These are phyloP conservation scores for Takakia lepidozioides DNA, from an alignment of 225 moss, liverwort and hornwort genomes.

Conservation along the genomic window DNA sequence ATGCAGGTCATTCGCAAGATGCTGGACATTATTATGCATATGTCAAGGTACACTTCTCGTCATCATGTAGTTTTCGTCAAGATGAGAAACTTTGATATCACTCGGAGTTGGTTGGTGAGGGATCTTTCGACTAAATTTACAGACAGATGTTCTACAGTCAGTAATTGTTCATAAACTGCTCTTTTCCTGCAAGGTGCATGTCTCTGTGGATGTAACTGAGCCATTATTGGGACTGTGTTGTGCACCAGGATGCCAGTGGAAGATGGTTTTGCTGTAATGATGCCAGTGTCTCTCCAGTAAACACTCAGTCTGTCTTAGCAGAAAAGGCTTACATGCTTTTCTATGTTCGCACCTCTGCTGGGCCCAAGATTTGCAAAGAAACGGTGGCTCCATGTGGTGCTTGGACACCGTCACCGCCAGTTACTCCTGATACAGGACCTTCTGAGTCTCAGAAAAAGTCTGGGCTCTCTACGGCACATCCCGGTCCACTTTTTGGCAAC, in stretches of 20 bases:
- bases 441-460: too few species aligned
- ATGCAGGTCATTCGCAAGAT: slow-evolving; percentile 73
- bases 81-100: too few species aligned
- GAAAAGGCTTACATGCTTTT: slow-evolving; percentile 65
- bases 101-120: too few species aligned
- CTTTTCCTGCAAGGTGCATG: too few species aligned
- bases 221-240: too few species aligned
- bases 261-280: slow-evolving; percentile 84
- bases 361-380: slow-evolving; percentile 46
- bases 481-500: slow-evolving; percentile 36
- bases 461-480: slow-evolving; percentile 26
- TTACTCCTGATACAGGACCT: slow-evolving; percentile 44
- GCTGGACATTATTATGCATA: slow-evolving; percentile 82
- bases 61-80: too few species aligned
- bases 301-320: slow-evolving; percentile 40
- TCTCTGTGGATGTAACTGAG: too few species aligned
- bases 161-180: not conserved
- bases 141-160: not conserved
- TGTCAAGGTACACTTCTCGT: slow-evolving; percentile 75
- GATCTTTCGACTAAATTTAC: too few species aligned
- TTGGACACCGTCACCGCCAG: slow-evolving; percentile 24
- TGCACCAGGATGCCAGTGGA: slow-evolving; percentile 58
- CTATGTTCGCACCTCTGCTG: slow-evolving; percentile 47
- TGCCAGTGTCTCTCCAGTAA: slow-evolving; percentile 49
- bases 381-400: slow-evolving; percentile 13